Evolutionary conservation across 2,329 filamentous ascomycete species (phyloP).

Genomic region (Passalora sequoiae): DNA sequence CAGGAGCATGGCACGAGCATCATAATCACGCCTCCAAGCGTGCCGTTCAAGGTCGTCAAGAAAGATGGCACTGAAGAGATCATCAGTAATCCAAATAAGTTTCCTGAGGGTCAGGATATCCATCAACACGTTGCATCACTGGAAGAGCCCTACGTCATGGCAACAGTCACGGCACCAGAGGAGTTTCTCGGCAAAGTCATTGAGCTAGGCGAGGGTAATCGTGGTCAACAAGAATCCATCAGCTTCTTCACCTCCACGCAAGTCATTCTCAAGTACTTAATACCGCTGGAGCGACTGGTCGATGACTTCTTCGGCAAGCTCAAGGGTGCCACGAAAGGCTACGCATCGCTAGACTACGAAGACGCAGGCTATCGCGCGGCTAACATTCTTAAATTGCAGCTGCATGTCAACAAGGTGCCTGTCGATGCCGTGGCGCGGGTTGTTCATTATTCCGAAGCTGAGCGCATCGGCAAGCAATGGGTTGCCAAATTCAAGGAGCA

Average conservation of each 20-base stretch:
- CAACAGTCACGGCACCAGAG: conserved; percentile 85
- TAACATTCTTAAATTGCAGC: conserved; percentile 79
- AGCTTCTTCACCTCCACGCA: conserved; percentile 89
- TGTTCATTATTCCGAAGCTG: conserved; percentile 74
- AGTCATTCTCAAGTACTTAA: conserved; percentile 87
- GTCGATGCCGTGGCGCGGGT: conserved; percentile 94
- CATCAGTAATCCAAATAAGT: conserved; percentile 80
- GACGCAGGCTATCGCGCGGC: conserved; percentile 81
- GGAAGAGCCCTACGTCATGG: conserved; percentile 69
- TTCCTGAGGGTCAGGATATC: conserved; percentile 66
- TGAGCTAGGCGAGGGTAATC: conserved; percentile 84
- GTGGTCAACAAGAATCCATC: conserved; percentile 79
- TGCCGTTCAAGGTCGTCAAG: conserved; percentile 83
- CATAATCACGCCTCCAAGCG: conserved; percentile 93
- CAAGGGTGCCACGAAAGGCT: conserved; percentile 89
- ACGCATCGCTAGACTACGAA: conserved; percentile 94
- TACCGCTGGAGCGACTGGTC: conserved; percentile 83
- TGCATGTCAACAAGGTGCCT: conserved; percentile 86
- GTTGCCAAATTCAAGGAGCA: conserved; percentile 96
- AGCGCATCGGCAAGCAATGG: conserved; percentile 78
- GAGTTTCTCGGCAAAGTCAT: conserved; percentile 93
- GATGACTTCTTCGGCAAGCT: conserved; percentile 97
- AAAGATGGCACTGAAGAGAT: conserved; percentile 70
- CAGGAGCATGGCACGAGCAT: conserved; percentile 93
- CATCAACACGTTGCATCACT: conserved; percentile 56